A percentile compares a stretch with the other conserved stretches of the same genome.
phyloP scores from a whole-genome alignment of 208 protist species.

The Wallacemonas collosoma region DNA sequence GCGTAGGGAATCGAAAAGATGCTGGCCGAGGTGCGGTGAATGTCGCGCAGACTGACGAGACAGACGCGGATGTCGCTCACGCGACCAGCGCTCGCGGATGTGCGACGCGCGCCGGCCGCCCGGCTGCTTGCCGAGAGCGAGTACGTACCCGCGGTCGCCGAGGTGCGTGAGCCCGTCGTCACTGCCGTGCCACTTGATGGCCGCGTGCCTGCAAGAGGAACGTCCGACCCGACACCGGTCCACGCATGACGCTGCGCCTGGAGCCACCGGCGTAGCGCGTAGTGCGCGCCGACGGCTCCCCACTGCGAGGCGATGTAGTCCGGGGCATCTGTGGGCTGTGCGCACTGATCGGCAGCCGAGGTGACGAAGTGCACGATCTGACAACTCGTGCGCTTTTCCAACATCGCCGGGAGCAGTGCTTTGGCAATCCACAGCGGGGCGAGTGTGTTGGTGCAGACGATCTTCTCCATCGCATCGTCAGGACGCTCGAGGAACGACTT shows the following conservation, averaged over 20 bases:
- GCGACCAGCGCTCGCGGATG: not conserved
- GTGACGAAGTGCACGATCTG: conserved; percentile 42
- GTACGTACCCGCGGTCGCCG: not conserved
- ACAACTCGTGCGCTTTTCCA: conserved; percentile 22
- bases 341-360: conserved; percentile 18
- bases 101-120: not conserved
- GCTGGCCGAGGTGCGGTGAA: not conserved
- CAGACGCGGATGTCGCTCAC: conserved; percentile 8
- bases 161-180: not conserved
- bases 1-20: conserved; percentile 10
- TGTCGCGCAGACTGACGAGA: conserved; percentile 7
- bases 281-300: conserved; percentile 40
- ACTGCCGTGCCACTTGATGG: no score
- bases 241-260: not conserved
- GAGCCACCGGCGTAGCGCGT: conserved; percentile 40
- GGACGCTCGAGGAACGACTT: conserved; percentile 41
- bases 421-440: conserved; percentile 33
- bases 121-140: no score
- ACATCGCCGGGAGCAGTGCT: conserved; percentile 36
- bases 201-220: no score
- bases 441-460: conserved; percentile 44
- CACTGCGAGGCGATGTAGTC: conserved; percentile 53
- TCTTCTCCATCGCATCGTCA: conserved; percentile 52
- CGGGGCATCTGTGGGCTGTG: conserved; percentile 18
- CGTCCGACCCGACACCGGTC: not conserved